Base-by-base conservation (phyloP, 2,329 filamentous ascomycete genomes). In the Fonsecaea multimorphosa region DNA sequence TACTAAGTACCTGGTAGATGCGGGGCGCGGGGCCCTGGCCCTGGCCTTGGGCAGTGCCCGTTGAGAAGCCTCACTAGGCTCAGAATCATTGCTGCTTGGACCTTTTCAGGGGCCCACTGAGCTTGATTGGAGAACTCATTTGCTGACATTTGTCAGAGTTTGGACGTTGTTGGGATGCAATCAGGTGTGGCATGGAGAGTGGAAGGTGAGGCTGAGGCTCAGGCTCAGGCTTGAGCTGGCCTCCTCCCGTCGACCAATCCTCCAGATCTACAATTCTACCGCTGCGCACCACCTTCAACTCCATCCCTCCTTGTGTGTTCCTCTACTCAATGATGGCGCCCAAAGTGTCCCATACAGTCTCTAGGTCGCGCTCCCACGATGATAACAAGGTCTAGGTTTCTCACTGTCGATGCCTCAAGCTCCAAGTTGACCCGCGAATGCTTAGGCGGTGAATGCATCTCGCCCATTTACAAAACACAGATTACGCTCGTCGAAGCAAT, bases 101-200 rank as follows among this genome's bases (percentile, higher is more conserved):
- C n/a, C n/a, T n/a, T n/a, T n/a, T n/a, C n/a, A n/a, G n/a, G n/a
- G n/a, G 64, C 44, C 67, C 64, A 65, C 49, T 68, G 67, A 38
- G 61, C 60, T 49, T 70, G 68, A 22, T 61, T 61, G 12, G 64
- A 67, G 54, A 70, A 70, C 27, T 67, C 64, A 32, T 69, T 68
- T 40, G 68, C 68, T 70, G 29, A 51, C 11, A 4, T 6, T 2
- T 22, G 22, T 61, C 40, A 57, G 51, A 16, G 22, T 34, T 3
- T 24, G n/a, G n/a, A 22, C 53, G 16, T 0, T 6, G 11, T 19
- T n/a, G n/a, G n/a, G n/a, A n/a, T n/a, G n/a, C n/a, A n/a, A n/a
- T n/a, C n/a, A n/a, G n/a, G n/a, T n/a, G n/a, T n/a, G n/a, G n/a
- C n/a, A n/a, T n/a, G n/a, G n/a, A n/a, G n/a, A n/a, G n/a, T n/a